Percentiles rank a stretch among this genome's conserved stretches.
Evolutionary conservation across 2,329 filamentous ascomycete species (phyloP).

Genomic region (Aureobasidium pullulans): DNA sequence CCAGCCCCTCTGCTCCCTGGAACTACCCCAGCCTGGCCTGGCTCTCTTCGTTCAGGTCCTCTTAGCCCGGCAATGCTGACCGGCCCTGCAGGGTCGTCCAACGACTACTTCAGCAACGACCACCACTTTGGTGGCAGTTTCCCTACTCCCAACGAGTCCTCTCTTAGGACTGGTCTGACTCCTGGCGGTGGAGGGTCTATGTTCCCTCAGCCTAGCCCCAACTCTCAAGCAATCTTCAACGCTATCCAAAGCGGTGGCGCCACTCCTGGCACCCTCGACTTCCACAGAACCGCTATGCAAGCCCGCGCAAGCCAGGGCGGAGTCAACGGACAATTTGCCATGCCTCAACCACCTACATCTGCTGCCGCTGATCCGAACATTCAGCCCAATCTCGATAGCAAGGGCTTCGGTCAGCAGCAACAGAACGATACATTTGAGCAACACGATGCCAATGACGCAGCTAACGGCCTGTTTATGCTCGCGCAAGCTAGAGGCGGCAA

Average conservation of each 20-base stretch:
- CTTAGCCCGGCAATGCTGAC: constrained; percentile 96
- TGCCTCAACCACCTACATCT: constrained; percentile 34
- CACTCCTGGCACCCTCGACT: constrained; percentile 86
- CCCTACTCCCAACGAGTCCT: constrained; percentile 94
- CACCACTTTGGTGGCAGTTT: constrained; percentile 76
- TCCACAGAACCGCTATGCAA: constrained; percentile 84
- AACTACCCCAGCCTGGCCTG: constrained; percentile 70
- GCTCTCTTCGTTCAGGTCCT: constrained; percentile 83
- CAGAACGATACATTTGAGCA: constrained; percentile 65
- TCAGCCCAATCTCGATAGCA: constrained; percentile 22
- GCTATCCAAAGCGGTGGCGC: constrained; percentile 72
- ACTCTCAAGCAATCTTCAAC: constrained; percentile 73
- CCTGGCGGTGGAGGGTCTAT: constrained; percentile 94
- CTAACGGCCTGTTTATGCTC: constrained; percentile 87
- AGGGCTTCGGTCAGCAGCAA: constrained; percentile 24
- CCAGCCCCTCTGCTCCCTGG: constrained; percentile 74
- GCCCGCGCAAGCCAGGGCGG: constrained; percentile 54
- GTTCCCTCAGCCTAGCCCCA: constrained; percentile 88
- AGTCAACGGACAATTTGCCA: constrained; percentile 31
- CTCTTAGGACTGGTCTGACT: constrained; percentile 80
- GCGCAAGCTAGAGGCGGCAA: constrained; percentile 59
- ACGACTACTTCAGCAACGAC: constrained; percentile 71
- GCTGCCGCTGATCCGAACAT: constrained; percentile 35
- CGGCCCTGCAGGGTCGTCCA: constrained; percentile 61
- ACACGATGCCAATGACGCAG: constrained; percentile 86